These are phyloP conservation scores for Clavariopsis aquatica DNA, from an alignment of 495 filamentous ascomycete species.

Conservation along the genomic window DNA sequence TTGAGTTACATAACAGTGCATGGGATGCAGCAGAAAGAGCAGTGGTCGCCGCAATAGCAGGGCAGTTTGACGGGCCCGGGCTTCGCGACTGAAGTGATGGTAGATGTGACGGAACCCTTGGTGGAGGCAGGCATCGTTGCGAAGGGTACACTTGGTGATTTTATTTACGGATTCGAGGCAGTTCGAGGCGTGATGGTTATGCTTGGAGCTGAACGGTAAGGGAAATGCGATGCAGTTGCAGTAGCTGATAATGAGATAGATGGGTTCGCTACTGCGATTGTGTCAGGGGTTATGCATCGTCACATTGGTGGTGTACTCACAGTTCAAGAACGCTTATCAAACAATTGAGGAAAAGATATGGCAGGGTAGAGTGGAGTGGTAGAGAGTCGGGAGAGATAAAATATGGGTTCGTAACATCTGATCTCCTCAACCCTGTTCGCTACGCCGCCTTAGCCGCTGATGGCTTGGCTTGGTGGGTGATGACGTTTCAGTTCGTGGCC, in stretches of 20 bases:
- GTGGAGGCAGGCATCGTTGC: constrained; percentile 29
- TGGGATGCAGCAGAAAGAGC: constrained; percentile 30
- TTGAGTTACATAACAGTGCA: constrained; percentile 32
- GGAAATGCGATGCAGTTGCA: neutral
- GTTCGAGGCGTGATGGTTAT: too few relatives aligned
- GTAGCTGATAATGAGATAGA: neutral
- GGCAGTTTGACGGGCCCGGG: constrained; percentile 18
- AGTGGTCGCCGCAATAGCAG: constrained; percentile 28
- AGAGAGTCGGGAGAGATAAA: neutral
- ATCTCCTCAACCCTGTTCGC: neutral
- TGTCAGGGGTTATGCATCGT: too few relatives aligned
- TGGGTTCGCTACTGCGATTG: too few relatives aligned
- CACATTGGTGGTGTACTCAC: too few relatives aligned
- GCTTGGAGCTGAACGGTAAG: neutral
- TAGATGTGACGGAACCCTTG: constrained; percentile 33
- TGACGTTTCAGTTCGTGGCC: constrained; percentile 23
- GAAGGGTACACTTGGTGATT: neutral
- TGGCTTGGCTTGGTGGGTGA: constrained; percentile 1
- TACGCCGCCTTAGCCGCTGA: neutral
- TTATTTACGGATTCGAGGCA: neutral
- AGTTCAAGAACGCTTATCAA: too few relatives aligned
- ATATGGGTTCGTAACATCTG: neutral
- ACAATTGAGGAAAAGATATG: neutral
- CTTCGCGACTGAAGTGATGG: constrained; percentile 25
- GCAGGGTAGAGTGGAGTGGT: neutral